A percentile compares a stretch with the other conserved stretches of the same genome.
Conservation (phyloP, 805 yeast species). For the Kluyveromyces nonfermentans region DNA sequence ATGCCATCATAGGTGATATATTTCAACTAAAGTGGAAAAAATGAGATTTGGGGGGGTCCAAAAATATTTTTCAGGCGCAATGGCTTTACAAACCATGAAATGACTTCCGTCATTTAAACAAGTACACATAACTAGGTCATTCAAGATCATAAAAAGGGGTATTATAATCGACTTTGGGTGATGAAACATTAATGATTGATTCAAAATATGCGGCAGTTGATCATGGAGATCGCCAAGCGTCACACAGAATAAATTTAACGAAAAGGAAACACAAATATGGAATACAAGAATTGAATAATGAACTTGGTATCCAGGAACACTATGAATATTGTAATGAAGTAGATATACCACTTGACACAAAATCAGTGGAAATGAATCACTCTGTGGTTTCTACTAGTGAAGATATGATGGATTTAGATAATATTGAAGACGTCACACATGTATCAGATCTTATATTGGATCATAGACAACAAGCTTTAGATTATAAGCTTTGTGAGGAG, state of each 20-base stretch:
- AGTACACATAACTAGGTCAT: too few relatives aligned
- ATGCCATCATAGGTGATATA: too few relatives aligned
- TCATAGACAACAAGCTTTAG: conserved; percentile 10
- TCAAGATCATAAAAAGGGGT: too few relatives aligned
- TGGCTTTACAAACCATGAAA: too few relatives aligned
- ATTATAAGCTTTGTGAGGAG: not conserved
- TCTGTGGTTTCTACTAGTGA: conserved; percentile 33
- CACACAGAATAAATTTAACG: not conserved
- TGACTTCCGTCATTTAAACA: too few relatives aligned
- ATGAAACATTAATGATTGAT: not conserved
- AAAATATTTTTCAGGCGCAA: too few relatives aligned
- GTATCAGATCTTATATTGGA: conserved; percentile 35
- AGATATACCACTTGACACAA: not conserved
- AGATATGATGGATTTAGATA: conserved; percentile 42
- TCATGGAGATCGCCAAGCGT: not conserved
- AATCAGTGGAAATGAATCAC: conserved; percentile 2
- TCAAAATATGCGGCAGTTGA: conserved; percentile 1
- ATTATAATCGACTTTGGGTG: too few relatives aligned
- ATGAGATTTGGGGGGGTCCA: too few relatives aligned
- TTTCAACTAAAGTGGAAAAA: too few relatives aligned
- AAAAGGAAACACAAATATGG: conserved; percentile 1
- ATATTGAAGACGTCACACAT: conserved; percentile 34
- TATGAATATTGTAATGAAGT: not conserved
- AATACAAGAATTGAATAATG: not conserved
- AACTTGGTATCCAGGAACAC: not conserved